Base-by-base conservation (phyloP, 805 yeast species). In the Babjeviella inositovora region DNA sequence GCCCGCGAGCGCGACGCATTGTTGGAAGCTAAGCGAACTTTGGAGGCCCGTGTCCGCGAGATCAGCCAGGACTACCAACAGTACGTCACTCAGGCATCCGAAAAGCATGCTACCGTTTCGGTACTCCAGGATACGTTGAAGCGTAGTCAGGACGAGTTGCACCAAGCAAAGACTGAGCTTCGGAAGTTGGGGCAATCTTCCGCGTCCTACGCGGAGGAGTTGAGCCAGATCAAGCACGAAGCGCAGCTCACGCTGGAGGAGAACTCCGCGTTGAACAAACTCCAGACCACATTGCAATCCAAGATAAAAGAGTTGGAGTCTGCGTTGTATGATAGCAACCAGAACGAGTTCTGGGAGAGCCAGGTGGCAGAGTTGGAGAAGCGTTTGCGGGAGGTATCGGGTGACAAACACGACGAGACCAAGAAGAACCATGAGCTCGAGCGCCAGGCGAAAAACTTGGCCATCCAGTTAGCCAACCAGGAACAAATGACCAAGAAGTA, bases 241-340 rank as follows among this genome's bases (percentile, higher is more conserved):
- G 58, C 63, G 18, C 49, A 72, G 27, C 66, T 70, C 23, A 43
- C 70, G 4, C 47, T 54, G 13, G 81, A 77, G 41, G 90, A 77
- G 38, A 75, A 72, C 35, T 70, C 69, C 35, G 62, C 75, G 2
- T 39, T 76, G 20, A 64, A 62, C 14, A 70, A 57, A 30, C 59
- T 57, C 28, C 69, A 73, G 34, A 45, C 46, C 17, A 67, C 69
- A 23, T 44, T 76, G 30, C 56, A 49, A 24, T 26, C 29, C 9
- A 63, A 65, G 32, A 48, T 66, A 7, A 41, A 50, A 14, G 53
- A 48, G 5, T 37, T 65, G 14, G 71, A 71, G 32, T 50, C 46
- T 2, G 62, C 64, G 28, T 43, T 65, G 12, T 54, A 57, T 24
- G 56, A 58, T 26, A 52, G 59, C 14, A 60, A 61, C 18, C 74